A percentile compares a stretch with the other conserved stretches of the same genome.
Evolutionary conservation across 306 rosid species (phyloP).

Genomic region (Cicer yamashitae): DNA sequence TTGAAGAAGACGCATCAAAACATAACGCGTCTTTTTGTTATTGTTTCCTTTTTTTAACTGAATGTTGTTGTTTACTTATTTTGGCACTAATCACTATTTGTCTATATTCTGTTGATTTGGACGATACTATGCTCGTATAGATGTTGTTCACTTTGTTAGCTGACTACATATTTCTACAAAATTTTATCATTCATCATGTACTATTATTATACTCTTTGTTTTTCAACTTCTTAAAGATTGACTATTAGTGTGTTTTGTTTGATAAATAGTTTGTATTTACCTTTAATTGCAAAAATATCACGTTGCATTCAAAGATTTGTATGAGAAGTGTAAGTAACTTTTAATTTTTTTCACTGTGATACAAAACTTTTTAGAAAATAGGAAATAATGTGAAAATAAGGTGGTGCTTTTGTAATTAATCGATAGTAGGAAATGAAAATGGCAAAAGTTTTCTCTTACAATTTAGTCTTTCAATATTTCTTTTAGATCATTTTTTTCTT

Average conservation of each 20-base stretch:
- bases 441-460: neutral
- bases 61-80: conserved; percentile 23
- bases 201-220: neutral
- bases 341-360: neutral
- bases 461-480: neutral
- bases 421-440: neutral
- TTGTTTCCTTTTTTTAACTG: neutral
- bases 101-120: conserved; percentile 31
- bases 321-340: neutral
- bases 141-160: conserved; percentile 14
- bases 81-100: conserved; percentile 30
- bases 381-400: neutral
- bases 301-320: neutral
- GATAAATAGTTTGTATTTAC: neutral
- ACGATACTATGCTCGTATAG: conserved; percentile 2
- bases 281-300: neutral
- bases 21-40: neutral
- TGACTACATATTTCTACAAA: neutral
- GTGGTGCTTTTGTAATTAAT: neutral
- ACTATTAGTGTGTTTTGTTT: neutral
- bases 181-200: neutral
- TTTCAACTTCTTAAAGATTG: too few species aligned
- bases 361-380: neutral
- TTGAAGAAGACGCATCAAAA: conserved; percentile 31
- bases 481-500: neutral